Evolutionary conservation across 768 basidiomycete species (phyloP).

Genomic region (Auricularia auricula-judae): DNA sequence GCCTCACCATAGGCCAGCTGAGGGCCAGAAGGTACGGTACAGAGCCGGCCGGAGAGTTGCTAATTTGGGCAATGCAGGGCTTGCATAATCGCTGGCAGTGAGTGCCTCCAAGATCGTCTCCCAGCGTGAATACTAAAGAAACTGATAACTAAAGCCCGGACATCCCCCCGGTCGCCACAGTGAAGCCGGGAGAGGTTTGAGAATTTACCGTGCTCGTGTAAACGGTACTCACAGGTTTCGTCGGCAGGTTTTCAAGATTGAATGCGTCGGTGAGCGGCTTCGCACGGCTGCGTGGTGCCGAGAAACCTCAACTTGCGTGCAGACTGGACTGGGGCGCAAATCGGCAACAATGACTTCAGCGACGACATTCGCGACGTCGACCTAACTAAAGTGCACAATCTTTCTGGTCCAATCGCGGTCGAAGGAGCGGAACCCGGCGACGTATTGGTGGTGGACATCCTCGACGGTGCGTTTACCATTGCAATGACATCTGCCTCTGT

Average conservation of each 20-base stretch:
- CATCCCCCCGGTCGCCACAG: constrained; percentile 49
- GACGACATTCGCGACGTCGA: constrained; percentile 62
- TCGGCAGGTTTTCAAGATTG: constrained; percentile 52
- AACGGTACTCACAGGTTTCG: not conserved
- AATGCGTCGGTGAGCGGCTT: constrained; percentile 45
- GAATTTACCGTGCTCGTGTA: not conserved
- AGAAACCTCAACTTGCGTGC: not conserved
- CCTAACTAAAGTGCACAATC: constrained; percentile 55
- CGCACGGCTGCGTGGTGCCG: not conserved
- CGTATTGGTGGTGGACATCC: constrained; percentile 66
- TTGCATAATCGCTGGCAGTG: constrained; percentile 70
- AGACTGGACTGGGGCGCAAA: constrained; percentile 77
- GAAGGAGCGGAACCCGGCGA: constrained; percentile 73
- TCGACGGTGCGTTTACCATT: constrained; percentile 41
- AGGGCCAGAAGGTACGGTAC: constrained; percentile 43
- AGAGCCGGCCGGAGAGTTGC: not conserved
- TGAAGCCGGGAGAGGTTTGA: constrained; percentile 48
- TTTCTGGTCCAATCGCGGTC: constrained; percentile 66
- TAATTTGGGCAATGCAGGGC: constrained; percentile 27
- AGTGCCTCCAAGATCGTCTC: constrained; percentile 15
- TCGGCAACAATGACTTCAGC: constrained; percentile 63
- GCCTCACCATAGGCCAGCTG: constrained; percentile 28
- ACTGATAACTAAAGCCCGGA: constrained; percentile 34
- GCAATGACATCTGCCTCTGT: not conserved
- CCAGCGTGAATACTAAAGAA: not conserved